Conservation (phyloP, 352 stramenopile genomes). For the Globisporangium orthogonon region DNA sequence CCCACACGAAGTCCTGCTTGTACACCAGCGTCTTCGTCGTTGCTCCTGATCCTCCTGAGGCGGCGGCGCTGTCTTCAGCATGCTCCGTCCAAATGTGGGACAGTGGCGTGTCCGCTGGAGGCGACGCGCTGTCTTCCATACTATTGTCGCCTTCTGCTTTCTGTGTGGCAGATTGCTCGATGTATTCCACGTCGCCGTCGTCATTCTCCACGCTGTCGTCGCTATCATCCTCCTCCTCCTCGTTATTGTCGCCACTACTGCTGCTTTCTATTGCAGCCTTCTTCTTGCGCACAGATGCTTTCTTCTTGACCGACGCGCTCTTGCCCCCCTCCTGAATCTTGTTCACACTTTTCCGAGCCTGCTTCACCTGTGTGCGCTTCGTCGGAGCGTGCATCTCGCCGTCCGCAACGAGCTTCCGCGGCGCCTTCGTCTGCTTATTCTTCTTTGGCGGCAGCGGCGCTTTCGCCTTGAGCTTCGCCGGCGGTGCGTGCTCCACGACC, state of each 20-base stretch:
- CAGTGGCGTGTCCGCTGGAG: slow-evolving; percentile 22
- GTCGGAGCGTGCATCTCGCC: too few relatives aligned
- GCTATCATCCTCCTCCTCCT: slow-evolving; percentile 9
- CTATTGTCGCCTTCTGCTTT: neutral
- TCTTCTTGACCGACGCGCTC: neutral
- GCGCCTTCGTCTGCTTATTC: neutral
- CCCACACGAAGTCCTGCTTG: slow-evolving; percentile 72
- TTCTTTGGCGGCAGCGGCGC: too few relatives aligned
- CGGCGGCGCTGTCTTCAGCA: slow-evolving; percentile 3
- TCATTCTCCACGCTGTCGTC: slow-evolving; percentile 1
- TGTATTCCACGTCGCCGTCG: slow-evolving; percentile 13
- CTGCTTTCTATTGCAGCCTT: neutral
- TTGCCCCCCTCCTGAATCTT: neutral
- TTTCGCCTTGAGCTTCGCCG: slow-evolving; percentile 1
- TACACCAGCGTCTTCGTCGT: slow-evolving; percentile 23
- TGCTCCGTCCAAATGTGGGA: slow-evolving; percentile 51
- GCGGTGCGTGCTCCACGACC: neutral
- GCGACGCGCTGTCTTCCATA: neutral
- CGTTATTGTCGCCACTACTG: neutral
- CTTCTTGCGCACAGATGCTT: neutral
- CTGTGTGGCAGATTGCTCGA: slow-evolving; percentile 1
- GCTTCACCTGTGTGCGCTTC: neutral
- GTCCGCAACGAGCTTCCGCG: neutral
- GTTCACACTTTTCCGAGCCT: neutral
- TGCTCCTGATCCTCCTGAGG: slow-evolving; percentile 1